These are phyloP conservation scores for Aspergillus vadensis DNA, from an alignment of 2,329 filamentous ascomycete genomes.

Conservation along the genomic window DNA sequence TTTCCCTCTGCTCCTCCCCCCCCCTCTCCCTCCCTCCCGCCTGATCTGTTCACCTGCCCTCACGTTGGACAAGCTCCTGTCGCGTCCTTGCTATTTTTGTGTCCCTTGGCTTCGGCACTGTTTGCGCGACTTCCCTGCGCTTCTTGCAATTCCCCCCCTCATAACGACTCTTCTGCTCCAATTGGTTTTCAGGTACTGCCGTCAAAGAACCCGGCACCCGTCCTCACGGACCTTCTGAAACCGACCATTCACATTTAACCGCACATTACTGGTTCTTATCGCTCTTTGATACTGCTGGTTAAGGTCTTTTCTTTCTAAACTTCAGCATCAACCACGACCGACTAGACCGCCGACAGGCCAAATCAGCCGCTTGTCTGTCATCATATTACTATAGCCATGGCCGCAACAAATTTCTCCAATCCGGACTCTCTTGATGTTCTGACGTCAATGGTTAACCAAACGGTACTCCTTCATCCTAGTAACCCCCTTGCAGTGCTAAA, in stretches of 20 bases:
- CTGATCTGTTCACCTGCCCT: background rate
- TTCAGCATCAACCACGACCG: background rate
- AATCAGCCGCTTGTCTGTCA: background rate
- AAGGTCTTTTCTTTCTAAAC: background rate
- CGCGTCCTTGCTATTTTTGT: too few species aligned
- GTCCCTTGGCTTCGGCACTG: background rate
- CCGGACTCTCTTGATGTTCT: slow-evolving; percentile 41
- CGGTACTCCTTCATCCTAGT: slow-evolving; percentile 24
- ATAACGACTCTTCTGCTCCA: background rate
- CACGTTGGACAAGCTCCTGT: too few species aligned
- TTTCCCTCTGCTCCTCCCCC: background rate
- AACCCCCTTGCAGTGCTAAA: background rate
- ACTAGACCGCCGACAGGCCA: background rate
- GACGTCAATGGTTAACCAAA: slow-evolving; percentile 40
- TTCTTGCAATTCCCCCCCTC: background rate
- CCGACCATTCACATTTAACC: background rate
- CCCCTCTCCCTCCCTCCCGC: background rate
- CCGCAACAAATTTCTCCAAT: slow-evolving; percentile 25
- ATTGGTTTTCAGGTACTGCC: background rate
- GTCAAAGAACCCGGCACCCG: background rate
- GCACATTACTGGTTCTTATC: background rate
- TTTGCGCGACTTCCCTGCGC: background rate
- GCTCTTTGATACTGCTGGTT: background rate
- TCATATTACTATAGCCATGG: slow-evolving; percentile 20
- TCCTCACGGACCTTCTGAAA: background rate